These are phyloP conservation scores for Xylariaceae sp. DNA, from an alignment of 2,329 filamentous ascomycete genomes.

Conservation along the genomic window DNA sequence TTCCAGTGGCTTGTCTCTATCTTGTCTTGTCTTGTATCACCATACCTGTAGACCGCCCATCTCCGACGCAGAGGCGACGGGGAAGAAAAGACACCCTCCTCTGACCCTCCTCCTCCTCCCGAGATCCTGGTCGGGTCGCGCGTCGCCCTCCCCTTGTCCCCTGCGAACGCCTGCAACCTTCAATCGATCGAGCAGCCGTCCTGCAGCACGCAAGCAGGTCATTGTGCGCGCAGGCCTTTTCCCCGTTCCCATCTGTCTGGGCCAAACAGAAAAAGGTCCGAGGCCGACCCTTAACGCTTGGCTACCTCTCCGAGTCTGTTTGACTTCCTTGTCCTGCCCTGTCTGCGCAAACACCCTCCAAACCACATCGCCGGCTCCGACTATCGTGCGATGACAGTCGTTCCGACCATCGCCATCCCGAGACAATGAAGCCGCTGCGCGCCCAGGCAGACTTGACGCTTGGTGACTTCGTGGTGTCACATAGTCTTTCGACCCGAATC, in stretches of 20 bases:
- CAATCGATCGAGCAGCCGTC: constrained; percentile 9
- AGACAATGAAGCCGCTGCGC: constrained; percentile 36
- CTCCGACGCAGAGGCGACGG: background rate
- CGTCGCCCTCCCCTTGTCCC: constrained; percentile 23
- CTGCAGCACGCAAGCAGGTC: constrained; percentile 8
- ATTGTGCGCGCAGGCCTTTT: constrained; percentile 14
- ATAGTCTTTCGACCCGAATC: constrained; percentile 24
- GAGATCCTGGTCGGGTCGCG: constrained; percentile 18
- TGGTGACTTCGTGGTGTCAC: constrained; percentile 32
- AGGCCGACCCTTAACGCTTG: background rate
- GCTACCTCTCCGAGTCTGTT: no score
- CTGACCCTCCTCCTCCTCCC: background rate
- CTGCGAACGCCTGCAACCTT: constrained; percentile 23
- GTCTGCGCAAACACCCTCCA: constrained; percentile 7
- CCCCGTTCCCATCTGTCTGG: constrained; percentile 13
- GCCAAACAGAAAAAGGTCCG: background rate
- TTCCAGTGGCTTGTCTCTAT: background rate
- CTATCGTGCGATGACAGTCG: constrained; percentile 22
- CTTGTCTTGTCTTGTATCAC: background rate
- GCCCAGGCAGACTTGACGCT: constrained; percentile 32
- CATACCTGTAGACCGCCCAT: background rate
- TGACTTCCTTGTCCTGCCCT: background rate
- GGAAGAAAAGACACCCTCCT: background rate
- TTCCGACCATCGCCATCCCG: constrained; percentile 25
- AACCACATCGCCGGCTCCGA: constrained; percentile 7